A percentile compares a stretch with the other conserved stretches of the same genome.
These are phyloP conservation scores for Mortierella sp. DNA, from an alignment of 371 early-diverging fungal genomes.

Conservation along the genomic window DNA sequence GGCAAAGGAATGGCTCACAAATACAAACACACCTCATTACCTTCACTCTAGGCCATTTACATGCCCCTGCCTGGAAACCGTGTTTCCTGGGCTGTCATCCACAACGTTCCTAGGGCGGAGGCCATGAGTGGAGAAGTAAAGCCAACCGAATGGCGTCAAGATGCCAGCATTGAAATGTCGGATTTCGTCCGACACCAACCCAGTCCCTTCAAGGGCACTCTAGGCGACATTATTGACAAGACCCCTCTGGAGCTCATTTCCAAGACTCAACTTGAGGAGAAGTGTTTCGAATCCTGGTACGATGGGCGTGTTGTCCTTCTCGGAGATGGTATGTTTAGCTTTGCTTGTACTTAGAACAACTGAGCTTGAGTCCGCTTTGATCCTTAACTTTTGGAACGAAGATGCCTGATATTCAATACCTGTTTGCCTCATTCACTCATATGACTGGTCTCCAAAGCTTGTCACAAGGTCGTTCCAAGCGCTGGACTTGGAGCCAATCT, in stretches of 20 bases:
- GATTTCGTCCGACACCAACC: constrained; percentile 30
- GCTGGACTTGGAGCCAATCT: constrained; percentile 46
- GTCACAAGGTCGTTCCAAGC: constrained; percentile 46
- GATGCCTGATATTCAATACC: not conserved
- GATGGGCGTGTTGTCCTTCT: constrained; percentile 35
- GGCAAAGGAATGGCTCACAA: not conserved
- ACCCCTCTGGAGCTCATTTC: constrained; percentile 31
- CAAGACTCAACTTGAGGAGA: constrained; percentile 40
- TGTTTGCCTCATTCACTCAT: not conserved
- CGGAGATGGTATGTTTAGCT: constrained; percentile 25
- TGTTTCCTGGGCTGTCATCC: constrained; percentile 44
- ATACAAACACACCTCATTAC: not conserved
- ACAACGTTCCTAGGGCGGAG: constrained; percentile 22
- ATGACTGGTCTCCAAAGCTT: not conserved
- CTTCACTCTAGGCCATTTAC: constrained; percentile 20
- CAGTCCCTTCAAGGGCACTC: constrained; percentile 16
- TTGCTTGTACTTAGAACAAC: not conserved
- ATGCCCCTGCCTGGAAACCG: constrained; percentile 38
- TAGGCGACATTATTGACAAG: constrained; percentile 34
- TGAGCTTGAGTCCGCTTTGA: not conserved
- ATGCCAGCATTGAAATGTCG: constrained; percentile 35
- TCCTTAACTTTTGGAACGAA: not conserved
- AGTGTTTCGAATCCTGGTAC: constrained; percentile 37
- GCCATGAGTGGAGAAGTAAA: constrained; percentile 21
- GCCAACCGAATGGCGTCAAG: constrained; percentile 38